Evolutionary conservation across 371 early-diverging fungal species (phyloP), one percentile per base, ranked within the genome.

Genomic region (Saksenaea oblongispora): DNA sequence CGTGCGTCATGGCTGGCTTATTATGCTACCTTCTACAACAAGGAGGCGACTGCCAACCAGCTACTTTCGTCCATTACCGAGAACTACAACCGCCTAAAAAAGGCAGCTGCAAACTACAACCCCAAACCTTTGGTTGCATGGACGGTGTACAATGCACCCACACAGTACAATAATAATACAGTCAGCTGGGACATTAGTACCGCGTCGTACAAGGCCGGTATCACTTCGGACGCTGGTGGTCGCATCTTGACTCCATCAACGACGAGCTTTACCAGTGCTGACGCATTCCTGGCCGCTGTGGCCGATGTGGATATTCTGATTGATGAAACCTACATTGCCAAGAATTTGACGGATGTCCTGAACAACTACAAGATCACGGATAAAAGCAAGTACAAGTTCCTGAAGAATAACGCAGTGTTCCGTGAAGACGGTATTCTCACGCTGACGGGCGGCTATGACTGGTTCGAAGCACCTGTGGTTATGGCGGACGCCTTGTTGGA

Each of bases 1-100:
- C 90, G 92, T 66, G 79, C 86, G 61, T 89, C 91, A 66, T 92
- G 93, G 93, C 61, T 92, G 59, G 87, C 88, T 73, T 92, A 87
- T 73, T 91, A 88, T 76, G 85, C 86, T 27, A 76, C 84, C 18
- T 92, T 91, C 72, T 91, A 87, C 73, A 90, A 91, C 65, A 71
- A 84, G 54, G 93, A 91, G 63, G 73, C 69, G 26, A 54, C 67
- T n/a, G 89, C 90, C 44, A 87, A 88, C 65, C 59, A 69, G n/a
- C 63, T 86, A 41, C 79, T 84, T 37, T 61, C 67, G 7, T 34
- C 71, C 7, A 88, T 91, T 59, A 84, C 79, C 47, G 63, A 75
- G 69, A 91, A 91, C 75, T 92, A 91, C 72, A 76, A 85, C 61
- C 84, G 87, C 69, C 74, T 88, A 61, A 82, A 78, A 63, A 51